These are phyloP conservation scores for Polysphondylium violaceum DNA, from an alignment of 78 protist genomes.

Conservation along the genomic window DNA sequence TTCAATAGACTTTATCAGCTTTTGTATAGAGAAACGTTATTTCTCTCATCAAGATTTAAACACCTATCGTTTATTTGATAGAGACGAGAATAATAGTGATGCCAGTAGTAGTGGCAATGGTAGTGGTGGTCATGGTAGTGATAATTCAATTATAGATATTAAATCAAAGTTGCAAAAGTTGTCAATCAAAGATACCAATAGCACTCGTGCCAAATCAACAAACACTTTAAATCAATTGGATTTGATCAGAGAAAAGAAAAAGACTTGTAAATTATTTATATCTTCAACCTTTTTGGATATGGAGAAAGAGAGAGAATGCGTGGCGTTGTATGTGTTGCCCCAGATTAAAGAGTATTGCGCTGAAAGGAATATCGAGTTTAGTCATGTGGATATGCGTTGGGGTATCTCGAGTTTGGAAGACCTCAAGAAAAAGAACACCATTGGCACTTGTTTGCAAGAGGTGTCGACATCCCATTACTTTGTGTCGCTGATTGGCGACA, in stretches of 20 bases:
- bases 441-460: conserved; percentile 50
- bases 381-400: conserved; percentile 64
- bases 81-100: not conserved
- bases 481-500: conserved; percentile 46
- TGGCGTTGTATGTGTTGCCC: conserved; percentile 31
- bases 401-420: conserved; percentile 33
- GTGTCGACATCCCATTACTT: conserved; percentile 22
- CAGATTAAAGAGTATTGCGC: conserved; percentile 28
- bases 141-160: not conserved
- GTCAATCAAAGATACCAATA: not conserved
- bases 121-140: not conserved
- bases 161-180: not conserved
- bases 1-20: conserved; percentile 14
- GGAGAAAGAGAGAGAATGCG: conserved; percentile 36
- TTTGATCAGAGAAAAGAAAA: not conserved
- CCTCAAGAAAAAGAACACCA: conserved; percentile 4
- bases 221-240: not conserved
- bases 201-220: not conserved
- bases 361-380: conserved; percentile 27
- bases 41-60: not conserved
- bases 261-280: conserved; percentile 3
- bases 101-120: not conserved
- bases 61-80: not conserved
- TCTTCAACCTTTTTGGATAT: conserved; percentile 54
- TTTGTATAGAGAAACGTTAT: conserved; percentile 24